These are phyloP conservation scores for Heritiera fomes DNA, from an alignment of 345 rosid species.

Conservation along the genomic window DNA sequence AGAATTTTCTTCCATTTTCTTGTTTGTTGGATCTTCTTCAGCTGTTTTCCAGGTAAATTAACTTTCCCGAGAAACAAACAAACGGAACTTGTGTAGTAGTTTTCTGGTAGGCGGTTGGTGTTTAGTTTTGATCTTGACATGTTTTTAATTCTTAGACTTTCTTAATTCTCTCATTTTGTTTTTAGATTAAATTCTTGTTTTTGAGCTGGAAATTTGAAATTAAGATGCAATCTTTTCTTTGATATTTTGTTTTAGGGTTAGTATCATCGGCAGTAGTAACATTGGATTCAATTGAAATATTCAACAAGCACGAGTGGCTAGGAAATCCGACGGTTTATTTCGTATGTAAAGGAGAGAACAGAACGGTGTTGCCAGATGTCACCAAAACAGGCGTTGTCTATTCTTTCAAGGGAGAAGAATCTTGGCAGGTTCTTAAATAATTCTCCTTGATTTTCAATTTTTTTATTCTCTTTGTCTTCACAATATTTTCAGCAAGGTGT, in stretches of 20 bases:
- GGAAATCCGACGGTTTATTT: constrained; percentile 59
- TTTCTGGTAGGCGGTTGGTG: background rate
- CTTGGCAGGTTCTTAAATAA: constrained; percentile 63
- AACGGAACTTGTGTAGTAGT: background rate
- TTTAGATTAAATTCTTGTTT: background rate
- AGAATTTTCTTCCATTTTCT: constrained; percentile 18
- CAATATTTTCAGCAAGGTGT: background rate
- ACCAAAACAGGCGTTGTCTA: constrained; percentile 39
- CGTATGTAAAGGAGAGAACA: constrained; percentile 65
- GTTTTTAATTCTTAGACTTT: background rate
- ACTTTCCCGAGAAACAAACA: constrained; percentile 17
- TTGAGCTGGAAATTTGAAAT: background rate
- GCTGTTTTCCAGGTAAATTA: constrained; percentile 40
- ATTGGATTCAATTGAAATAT: constrained; percentile 54
- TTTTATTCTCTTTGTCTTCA: background rate
- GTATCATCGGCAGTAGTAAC: constrained; percentile 49
- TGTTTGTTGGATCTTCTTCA: constrained; percentile 24
- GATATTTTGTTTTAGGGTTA: constrained; percentile 34
- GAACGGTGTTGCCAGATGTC: constrained; percentile 58
- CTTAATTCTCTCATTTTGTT: background rate
- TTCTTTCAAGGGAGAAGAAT: constrained; percentile 64
- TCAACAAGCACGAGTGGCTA: constrained; percentile 56
- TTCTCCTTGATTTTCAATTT: background rate
- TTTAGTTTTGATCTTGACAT: background rate
- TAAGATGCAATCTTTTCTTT: background rate